phyloP scores from a whole-genome alignment of 441 rosid genomes.

The Aleurites moluccanus region DNA sequence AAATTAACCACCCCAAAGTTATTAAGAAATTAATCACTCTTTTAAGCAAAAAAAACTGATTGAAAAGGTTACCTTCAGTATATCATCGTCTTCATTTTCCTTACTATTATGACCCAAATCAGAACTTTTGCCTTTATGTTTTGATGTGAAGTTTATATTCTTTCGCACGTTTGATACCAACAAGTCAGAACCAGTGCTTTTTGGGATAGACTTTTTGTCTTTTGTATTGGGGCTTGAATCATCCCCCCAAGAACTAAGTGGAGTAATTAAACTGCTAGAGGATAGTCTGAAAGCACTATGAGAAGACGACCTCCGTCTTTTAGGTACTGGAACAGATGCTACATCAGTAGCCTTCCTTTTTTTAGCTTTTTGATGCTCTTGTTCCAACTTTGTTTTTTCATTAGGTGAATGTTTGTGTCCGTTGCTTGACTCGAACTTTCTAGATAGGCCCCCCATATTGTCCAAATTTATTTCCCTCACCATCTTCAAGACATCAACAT shows the following conservation, averaged over 20 bases:
- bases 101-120: constrained; percentile 41
- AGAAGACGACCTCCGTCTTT: constrained; percentile 68
- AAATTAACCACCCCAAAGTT: background rate
- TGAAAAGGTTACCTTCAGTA: constrained; percentile 50
- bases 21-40: background rate
- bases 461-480: constrained; percentile 92
- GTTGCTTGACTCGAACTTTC: constrained; percentile 78
- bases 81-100: constrained; percentile 47
- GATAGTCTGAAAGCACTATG: constrained; percentile 58
- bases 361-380: constrained; percentile 48
- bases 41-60: constrained; percentile 15
- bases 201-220: constrained; percentile 35
- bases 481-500: constrained; percentile 85
- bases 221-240: constrained; percentile 44
- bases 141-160: constrained; percentile 41
- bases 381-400: constrained; percentile 41
- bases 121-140: constrained; percentile 46
- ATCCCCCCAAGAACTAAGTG: constrained; percentile 37
- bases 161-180: constrained; percentile 45
- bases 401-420: constrained; percentile 63
- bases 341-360: constrained; percentile 60
- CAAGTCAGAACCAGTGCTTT: constrained; percentile 38
- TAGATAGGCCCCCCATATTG: constrained; percentile 50
- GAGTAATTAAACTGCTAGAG: constrained; percentile 37
- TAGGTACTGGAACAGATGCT: constrained; percentile 60